Conservation (phyloP, 2,329 filamentous ascomycete species). For the Ophiocordyceps polyrhachis-furcata region DNA sequence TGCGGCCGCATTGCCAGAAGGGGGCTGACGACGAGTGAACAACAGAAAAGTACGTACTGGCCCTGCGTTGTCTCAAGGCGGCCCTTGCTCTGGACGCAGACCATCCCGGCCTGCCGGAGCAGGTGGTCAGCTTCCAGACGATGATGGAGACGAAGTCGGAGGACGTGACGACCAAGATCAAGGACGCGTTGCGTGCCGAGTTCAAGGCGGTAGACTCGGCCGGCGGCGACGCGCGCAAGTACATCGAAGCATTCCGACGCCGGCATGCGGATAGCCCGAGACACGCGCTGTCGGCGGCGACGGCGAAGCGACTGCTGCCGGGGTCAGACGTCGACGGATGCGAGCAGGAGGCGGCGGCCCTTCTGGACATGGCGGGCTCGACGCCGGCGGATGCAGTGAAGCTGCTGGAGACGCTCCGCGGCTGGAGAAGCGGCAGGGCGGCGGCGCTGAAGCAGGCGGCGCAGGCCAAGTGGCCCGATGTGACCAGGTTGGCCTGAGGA, state of each 20-base stretch:
- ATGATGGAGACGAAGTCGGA: conserved; percentile 34
- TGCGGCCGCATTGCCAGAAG: background rate
- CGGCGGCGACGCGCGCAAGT: conserved; percentile 35
- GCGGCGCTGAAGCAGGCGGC: conserved; percentile 30
- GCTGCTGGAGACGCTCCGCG: conserved; percentile 21
- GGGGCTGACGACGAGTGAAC: conserved; percentile 2
- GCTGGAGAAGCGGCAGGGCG: conserved; percentile 30
- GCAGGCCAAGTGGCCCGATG: conserved; percentile 29
- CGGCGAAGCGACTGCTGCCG: conserved; percentile 33
- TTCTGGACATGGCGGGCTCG: conserved; percentile 30
- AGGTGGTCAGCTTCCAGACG: conserved; percentile 50
- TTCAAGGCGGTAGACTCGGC: conserved; percentile 43
- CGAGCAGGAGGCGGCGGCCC: conserved; percentile 44
- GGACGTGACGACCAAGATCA: conserved; percentile 41
- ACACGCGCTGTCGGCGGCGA: conserved; percentile 46
- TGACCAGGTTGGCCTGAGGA: conserved; percentile 23
- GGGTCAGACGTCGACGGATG: conserved; percentile 35
- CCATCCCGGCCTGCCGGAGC: conserved; percentile 57
- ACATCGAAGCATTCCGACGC: conserved; percentile 47
- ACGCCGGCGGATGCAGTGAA: conserved; percentile 37
- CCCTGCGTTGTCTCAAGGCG: conserved; percentile 67
- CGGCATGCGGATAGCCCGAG: conserved; percentile 41
- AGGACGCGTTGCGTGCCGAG: conserved; percentile 49
- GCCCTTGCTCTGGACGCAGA: conserved; percentile 49
- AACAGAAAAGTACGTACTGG: conserved; percentile 69